Conservation (phyloP, 352 stramenopile species). For the Globisporangium spiculum region DNA sequence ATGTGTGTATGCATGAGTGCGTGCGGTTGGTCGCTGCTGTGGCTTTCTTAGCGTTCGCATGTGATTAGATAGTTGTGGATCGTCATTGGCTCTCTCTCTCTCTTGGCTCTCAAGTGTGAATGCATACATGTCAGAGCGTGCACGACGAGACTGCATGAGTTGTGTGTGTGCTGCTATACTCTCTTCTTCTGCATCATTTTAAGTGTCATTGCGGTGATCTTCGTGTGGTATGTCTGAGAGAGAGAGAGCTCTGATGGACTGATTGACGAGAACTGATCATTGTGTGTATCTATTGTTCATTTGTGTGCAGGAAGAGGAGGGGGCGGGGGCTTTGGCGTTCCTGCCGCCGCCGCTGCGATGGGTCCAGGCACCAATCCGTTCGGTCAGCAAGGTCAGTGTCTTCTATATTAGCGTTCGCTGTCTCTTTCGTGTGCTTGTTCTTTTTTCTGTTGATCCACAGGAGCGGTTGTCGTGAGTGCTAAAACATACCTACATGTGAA, state of each 20-base stretch:
- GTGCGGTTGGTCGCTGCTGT: not conserved
- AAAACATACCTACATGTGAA: not conserved
- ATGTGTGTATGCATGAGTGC: not conserved
- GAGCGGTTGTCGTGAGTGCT: not conserved
- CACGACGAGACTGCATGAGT: not conserved
- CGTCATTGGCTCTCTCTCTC: not conserved
- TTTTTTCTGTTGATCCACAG: constrained; percentile 4
- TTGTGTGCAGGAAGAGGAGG: not conserved
- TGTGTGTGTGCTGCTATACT: not conserved
- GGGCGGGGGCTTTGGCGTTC: constrained; percentile 4
- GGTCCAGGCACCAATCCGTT: constrained; percentile 31
- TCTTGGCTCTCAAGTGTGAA: not conserved
- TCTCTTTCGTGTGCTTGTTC: not conserved
- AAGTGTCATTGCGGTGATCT: not conserved
- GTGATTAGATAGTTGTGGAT: not conserved
- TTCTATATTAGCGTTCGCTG: not conserved
- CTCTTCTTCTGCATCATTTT: not conserved
- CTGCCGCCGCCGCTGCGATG: not conserved
- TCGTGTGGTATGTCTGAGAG: not conserved
- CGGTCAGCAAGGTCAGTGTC: constrained; percentile 33
- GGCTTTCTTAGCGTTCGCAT: not conserved
- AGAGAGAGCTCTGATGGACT: not conserved
- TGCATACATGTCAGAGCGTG: not conserved
- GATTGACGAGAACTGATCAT: not conserved
- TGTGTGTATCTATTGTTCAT: not conserved